Percentiles rank a stretch among this genome's conserved stretches.
These are phyloP conservation scores for Dactylellina leptospora DNA, from an alignment of 2,329 filamentous ascomycete genomes.

Conservation along the genomic window DNA sequence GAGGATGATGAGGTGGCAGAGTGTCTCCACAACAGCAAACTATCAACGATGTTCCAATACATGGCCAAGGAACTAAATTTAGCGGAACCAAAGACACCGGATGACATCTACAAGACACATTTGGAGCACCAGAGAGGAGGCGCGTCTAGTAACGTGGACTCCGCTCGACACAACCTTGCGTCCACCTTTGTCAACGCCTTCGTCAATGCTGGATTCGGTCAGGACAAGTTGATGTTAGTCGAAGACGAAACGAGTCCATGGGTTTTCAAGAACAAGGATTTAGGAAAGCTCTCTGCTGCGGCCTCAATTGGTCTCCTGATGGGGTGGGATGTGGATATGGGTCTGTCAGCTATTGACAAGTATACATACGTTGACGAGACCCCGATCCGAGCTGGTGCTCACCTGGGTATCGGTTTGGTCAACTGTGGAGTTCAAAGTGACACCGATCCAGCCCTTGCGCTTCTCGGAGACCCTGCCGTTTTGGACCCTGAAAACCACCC, in stretches of 20 bases:
- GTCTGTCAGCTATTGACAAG: constrained; percentile 91
- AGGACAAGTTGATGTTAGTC: constrained; percentile 97
- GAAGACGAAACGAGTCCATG: constrained; percentile 88
- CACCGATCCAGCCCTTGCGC: constrained; percentile 85
- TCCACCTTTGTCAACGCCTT: constrained; percentile 97
- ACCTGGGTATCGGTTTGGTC: constrained; percentile 93
- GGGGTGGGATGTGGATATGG: constrained; percentile 91
- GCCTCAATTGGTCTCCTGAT: constrained; percentile 91
- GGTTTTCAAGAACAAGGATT: constrained; percentile 99
- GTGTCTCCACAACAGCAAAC: constrained; percentile 83
- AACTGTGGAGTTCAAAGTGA: constrained; percentile 91
- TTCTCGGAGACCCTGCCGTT: constrained; percentile 81
- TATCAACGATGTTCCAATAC: constrained; percentile 92
- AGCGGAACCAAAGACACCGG: constrained; percentile 92
- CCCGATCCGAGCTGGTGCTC: constrained; percentile 76
- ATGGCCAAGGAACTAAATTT: constrained; percentile 97
- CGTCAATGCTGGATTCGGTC: constrained; percentile 92
- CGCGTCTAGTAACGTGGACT: constrained; percentile 86
- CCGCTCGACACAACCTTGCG: constrained; percentile 91
- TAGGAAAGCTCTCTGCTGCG: constrained; percentile 95
- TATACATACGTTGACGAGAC: constrained; percentile 87
- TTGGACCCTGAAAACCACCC: constrained; percentile 76
- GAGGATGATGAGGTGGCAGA: constrained; percentile 80
- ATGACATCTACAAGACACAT: constrained; percentile 99
- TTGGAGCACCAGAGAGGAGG: constrained; percentile 93